Evolutionary conservation across 176 grass and related monocot genomes (phyloP).

Genomic region (Avena atlantica): DNA sequence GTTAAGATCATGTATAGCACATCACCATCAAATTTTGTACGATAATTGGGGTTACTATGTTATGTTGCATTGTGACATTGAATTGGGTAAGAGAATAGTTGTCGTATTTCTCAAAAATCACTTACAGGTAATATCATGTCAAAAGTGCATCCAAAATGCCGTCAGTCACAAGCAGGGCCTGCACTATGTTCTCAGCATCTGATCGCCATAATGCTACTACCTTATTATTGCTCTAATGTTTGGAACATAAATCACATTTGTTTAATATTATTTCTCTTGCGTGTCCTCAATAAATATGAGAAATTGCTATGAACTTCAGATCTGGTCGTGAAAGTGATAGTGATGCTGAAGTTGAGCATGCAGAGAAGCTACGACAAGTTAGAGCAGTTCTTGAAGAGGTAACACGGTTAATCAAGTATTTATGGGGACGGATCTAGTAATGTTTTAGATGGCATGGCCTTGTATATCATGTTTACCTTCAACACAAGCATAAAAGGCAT

Average conservation of each 20-base stretch:
- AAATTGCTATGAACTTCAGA: slow-evolving; percentile 55
- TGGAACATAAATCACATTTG: slow-evolving; percentile 19
- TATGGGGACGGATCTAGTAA: not conserved
- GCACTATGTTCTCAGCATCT: not conserved
- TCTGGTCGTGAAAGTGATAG: slow-evolving; percentile 98
- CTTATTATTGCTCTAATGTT: not conserved
- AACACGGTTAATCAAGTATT: slow-evolving; percentile 31
- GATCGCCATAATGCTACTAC: not conserved
- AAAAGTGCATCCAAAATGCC: not conserved
- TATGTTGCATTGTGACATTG: slow-evolving; percentile 13
- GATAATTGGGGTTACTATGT: not conserved
- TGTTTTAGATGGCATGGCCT: not conserved
- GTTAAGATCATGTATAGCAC: slow-evolving; percentile 2
- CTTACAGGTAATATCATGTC: slow-evolving; percentile 5
- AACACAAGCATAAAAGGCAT: slow-evolving; percentile 11
- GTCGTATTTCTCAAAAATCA: slow-evolving; percentile 16
- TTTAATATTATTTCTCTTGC: slow-evolving; percentile 5
- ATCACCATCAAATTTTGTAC: slow-evolving; percentile 9
- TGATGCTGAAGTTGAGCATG: slow-evolving; percentile 93
- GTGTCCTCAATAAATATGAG: slow-evolving; percentile 27
- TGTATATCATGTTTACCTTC: not conserved
- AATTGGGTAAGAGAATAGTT: slow-evolving; percentile 5
- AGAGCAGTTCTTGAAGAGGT: slow-evolving; percentile 99
- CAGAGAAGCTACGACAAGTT: slow-evolving; percentile 98
- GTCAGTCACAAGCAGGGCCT: not conserved